Evolutionary conservation across 108 stramenopile species (phyloP).

Genomic region (Thalassiosira profunda): DNA sequence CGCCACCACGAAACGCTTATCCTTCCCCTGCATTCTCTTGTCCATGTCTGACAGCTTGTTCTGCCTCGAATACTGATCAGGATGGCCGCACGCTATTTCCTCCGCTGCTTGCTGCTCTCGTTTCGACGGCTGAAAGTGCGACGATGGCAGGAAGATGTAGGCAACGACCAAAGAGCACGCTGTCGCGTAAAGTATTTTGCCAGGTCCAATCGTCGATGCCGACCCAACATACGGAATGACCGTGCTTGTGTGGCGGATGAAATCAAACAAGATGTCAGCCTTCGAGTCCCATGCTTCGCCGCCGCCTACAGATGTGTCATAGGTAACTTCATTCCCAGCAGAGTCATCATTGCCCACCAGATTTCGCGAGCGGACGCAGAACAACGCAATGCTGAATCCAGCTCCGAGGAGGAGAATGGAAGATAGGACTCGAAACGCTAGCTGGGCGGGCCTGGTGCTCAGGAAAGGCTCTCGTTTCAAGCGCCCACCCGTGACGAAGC

Average conservation of each 20-base stretch:
- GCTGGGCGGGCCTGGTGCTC: slow-evolving; percentile 84
- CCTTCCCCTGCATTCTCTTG: slow-evolving; percentile 56
- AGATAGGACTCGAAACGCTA: slow-evolving; percentile 65
- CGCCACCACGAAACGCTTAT: slow-evolving; percentile 72
- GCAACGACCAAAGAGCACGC: slow-evolving; percentile 70
- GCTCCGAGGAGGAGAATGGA: slow-evolving; percentile 40
- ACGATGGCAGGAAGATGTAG: slow-evolving; percentile 80
- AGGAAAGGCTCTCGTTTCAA: slow-evolving; percentile 76
- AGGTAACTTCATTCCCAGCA: slow-evolving; percentile 12
- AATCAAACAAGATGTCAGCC: slow-evolving; percentile 33
- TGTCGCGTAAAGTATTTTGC: slow-evolving; percentile 74
- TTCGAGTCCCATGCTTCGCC: slow-evolving; percentile 42
- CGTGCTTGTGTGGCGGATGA: slow-evolving; percentile 35
- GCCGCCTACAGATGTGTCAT: slow-evolving; percentile 30
- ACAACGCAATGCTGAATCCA: slow-evolving; percentile 37
- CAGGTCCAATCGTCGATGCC: slow-evolving; percentile 67
- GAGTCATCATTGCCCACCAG: slow-evolving; percentile 13
- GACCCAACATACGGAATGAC: slow-evolving; percentile 69
- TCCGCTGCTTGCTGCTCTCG: slow-evolving; percentile 7
- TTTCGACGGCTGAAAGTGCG: slow-evolving; percentile 43
- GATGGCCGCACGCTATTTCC: background rate
- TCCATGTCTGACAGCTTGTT: slow-evolving; percentile 34
- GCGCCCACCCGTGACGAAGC: slow-evolving; percentile 58
- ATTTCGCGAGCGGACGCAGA: slow-evolving; percentile 10
- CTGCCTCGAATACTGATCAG: slow-evolving; percentile 14